phyloP scores from a whole-genome alignment of 164 flowering plant species.

The Santalum album region DNA sequence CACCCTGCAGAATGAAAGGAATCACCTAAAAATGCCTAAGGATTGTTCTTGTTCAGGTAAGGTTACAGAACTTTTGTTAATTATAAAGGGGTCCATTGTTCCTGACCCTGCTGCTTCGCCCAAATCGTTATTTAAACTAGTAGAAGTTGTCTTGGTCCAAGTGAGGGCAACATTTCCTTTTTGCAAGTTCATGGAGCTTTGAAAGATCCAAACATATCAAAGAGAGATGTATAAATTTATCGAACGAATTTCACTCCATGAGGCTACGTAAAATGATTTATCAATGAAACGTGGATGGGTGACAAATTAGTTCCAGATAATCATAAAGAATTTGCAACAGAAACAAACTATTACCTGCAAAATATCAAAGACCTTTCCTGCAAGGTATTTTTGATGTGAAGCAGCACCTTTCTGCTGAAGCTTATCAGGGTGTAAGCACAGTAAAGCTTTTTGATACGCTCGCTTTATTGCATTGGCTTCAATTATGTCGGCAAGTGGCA shows the following conservation, averaged over 20 bases:
- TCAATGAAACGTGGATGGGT: constrained; percentile 4
- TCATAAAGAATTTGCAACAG: neutral
- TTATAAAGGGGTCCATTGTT: no score
- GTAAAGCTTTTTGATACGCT: constrained; percentile 80
- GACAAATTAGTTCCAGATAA: neutral
- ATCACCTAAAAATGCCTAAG: no score
- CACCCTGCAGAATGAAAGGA: no score
- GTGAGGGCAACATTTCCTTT: no score
- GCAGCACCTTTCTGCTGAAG: constrained; percentile 86
- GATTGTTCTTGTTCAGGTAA: no score
- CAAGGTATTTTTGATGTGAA: constrained; percentile 59
- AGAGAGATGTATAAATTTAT: neutral
- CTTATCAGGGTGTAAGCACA: constrained; percentile 87
- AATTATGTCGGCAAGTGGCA: constrained; percentile 77
- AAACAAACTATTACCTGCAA: constrained; percentile 67
- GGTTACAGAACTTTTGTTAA: no score
- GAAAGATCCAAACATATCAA: no score
- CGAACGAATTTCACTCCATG: neutral
- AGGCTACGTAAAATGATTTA: constrained; percentile 8
- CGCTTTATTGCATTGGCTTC: constrained; percentile 72
- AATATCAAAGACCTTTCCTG: constrained; percentile 77
- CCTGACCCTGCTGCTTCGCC: no score
- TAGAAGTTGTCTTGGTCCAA: no score
- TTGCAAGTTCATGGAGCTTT: no score
- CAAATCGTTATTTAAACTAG: no score